Base-by-base conservation (phyloP, 768 basidiomycete species). In the Mrakia blollopis region DNA sequence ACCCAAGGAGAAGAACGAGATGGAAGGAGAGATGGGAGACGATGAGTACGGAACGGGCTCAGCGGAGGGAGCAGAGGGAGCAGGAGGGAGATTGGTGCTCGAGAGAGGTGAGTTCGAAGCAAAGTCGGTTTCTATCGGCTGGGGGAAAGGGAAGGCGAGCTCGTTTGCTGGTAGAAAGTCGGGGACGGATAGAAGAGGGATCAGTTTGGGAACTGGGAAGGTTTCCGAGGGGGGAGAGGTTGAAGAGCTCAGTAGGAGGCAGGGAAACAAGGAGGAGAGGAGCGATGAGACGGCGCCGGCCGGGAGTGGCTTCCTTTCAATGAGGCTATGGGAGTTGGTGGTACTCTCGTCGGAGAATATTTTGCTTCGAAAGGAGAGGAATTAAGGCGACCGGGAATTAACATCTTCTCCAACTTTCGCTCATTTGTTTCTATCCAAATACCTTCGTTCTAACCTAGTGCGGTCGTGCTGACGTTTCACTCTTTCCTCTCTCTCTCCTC, bases 51-150 rank as follows among this genome's bases (percentile, higher is more conserved):
- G 65, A 0, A 68, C 65, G 1, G 65, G 65, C 11, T 68, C 65
- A 3, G 65, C 65, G 3, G 65, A 44, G 39, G 37, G 25, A 21
- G 39, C 39, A 21, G 39, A 6, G 10, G 65, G 65, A 68, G 65
- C 65, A 4, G 39, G 65, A 14, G 65, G 65, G 21, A 68, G 65
- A n/a, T 39, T 68, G 10, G 65, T 68, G 0, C 37, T 68, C 21
- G 65, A 68, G n/a, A 13, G 65, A 68, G 65, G 65, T 68, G 65
- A 68, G 65, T 68, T 11, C 16, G n/a, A n/a, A n/a, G n/a, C n/a
- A n/a, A n/a, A n/a, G n/a, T n/a, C n/a, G n/a, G n/a, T n/a, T n/a
- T n/a, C n/a, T n/a, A n/a, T n/a, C n/a, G n/a, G n/a, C n/a, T n/a
- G n/a, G n/a, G n/a, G n/a, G n/a, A n/a, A n/a, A n/a, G n/a, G n/a